Conservation (phyloP, 495 filamentous ascomycete genomes). For the Lasiosphaeria miniovina region DNA sequence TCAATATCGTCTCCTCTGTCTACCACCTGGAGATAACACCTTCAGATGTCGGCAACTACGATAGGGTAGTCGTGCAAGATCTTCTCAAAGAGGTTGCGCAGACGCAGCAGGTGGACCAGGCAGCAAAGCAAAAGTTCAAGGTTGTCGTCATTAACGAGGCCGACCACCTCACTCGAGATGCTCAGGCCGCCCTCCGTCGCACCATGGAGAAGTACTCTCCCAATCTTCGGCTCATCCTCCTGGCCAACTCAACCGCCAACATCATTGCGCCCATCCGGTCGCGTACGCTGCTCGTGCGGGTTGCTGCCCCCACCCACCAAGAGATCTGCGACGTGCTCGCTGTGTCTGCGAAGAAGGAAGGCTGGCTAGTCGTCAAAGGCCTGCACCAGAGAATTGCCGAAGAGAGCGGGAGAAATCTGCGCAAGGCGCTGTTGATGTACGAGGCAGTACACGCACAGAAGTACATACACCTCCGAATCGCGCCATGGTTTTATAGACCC, state of each 20-base stretch:
- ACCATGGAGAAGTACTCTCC: conserved; percentile 99
- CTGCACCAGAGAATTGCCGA: conserved; percentile 81
- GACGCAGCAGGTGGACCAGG: conserved; percentile 92
- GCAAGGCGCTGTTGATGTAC: conserved; percentile 88
- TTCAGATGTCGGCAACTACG: conserved; percentile 93
- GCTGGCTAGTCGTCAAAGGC: conserved; percentile 64
- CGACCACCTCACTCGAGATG: conserved; percentile 91
- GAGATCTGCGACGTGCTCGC: conserved; percentile 80
- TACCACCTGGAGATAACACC: conserved; percentile 99
- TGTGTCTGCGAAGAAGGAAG: conserved; percentile 71
- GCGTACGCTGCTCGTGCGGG: conserved; percentile 83
- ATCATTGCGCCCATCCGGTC: conserved; percentile 96
- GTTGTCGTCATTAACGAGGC: conserved; percentile 99
- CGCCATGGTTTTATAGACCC: background rate
- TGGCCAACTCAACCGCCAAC: conserved; percentile 93
- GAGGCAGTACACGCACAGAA: conserved; percentile 96
- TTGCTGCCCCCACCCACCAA: conserved; percentile 79
- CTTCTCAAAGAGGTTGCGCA: conserved; percentile 96
- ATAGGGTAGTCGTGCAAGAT: conserved; percentile 92
- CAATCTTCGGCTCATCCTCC: conserved; percentile 83
- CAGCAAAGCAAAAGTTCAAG: conserved; percentile 90
- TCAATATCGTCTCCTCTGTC: conserved; percentile 93
- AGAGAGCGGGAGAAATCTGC: conserved; percentile 88
- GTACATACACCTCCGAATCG: conserved; percentile 46
- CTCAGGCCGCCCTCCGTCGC: conserved; percentile 87